A percentile compares a stretch with the other conserved stretches of the same genome.
phyloP scores from a whole-genome alignment of 306 rosid species.

The Dalbergia cochinchinensis region DNA sequence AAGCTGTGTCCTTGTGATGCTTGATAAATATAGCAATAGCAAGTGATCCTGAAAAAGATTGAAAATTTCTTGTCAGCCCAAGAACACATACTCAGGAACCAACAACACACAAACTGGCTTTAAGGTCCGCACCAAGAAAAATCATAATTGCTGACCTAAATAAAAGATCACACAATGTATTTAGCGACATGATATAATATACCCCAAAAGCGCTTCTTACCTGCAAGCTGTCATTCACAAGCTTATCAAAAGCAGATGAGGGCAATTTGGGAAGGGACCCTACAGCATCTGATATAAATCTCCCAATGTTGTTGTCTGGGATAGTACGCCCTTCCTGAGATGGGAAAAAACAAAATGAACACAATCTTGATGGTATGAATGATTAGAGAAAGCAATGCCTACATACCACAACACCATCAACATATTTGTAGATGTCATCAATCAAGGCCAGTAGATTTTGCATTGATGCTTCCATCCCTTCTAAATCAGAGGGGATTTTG shows the following conservation, averaged over 20 bases:
- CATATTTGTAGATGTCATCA: conserved; percentile 89
- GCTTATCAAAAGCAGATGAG: conserved; percentile 77
- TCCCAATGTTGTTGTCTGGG: conserved; percentile 81
- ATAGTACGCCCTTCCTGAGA: conserved; percentile 78
- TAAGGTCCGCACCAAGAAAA: no score
- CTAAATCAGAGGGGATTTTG: conserved; percentile 94
- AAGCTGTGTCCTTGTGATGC: conserved; percentile 90
- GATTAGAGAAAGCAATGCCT: not conserved
- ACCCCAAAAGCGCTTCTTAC: conserved; percentile 43
- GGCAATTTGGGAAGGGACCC: conserved; percentile 84
- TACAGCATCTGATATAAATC: conserved; percentile 70
- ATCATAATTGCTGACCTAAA: not conserved
- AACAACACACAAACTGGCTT: not conserved
- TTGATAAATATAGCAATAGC: conserved; percentile 85
- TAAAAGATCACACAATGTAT: no score
- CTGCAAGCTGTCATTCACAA: conserved; percentile 83
- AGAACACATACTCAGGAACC: not conserved
- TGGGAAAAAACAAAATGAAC: conserved; percentile 3
- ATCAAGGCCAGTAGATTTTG: conserved; percentile 82
- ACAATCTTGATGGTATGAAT: not conserved
- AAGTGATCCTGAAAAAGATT: conserved; percentile 69
- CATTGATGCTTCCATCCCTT: conserved; percentile 99
- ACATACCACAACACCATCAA: conserved; percentile 85
- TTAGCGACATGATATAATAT: not conserved
- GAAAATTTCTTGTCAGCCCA: conserved; percentile 27